Conservation (phyloP, 2,329 filamentous ascomycete species). For the Fusarium decemcellulare region DNA sequence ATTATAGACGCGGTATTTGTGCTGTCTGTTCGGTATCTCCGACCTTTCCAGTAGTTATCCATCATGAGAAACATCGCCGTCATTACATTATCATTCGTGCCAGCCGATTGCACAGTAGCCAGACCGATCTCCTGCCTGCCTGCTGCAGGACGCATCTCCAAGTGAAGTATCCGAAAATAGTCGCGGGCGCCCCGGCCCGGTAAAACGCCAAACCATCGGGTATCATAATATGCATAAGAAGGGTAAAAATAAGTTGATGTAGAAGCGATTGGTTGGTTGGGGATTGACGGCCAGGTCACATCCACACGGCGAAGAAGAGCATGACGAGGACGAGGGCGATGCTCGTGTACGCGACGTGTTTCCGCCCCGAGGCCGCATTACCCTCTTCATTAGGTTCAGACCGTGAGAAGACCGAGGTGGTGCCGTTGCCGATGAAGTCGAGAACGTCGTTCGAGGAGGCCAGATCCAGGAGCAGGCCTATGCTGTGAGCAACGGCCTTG, state of each 20-base stretch:
- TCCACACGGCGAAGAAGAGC: slow-evolving; percentile 48
- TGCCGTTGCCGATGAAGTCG: slow-evolving; percentile 90
- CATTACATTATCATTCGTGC: slow-evolving; percentile 45
- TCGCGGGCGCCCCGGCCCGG: slow-evolving; percentile 39
- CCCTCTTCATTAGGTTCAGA: slow-evolving; percentile 76
- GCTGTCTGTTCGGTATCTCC: not conserved
- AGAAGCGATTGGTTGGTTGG: not conserved
- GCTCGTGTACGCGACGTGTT: slow-evolving; percentile 47
- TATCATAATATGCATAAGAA: slow-evolving; percentile 43
- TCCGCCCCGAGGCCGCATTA: slow-evolving; percentile 65
- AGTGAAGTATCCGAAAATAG: slow-evolving; percentile 10
- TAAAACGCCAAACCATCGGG: slow-evolving; percentile 45
- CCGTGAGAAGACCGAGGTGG: slow-evolving; percentile 87
- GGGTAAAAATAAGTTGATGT: slow-evolving; percentile 15
- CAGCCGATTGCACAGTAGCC: slow-evolving; percentile 27
- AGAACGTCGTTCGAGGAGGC: slow-evolving; percentile 84
- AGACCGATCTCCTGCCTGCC: not conserved
- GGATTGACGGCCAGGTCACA: slow-evolving; percentile 22
- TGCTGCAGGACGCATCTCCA: slow-evolving; percentile 21
- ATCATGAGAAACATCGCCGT: slow-evolving; percentile 37
- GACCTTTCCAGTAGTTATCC: not conserved
- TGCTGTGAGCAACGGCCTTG: slow-evolving; percentile 83
- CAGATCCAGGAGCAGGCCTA: slow-evolving; percentile 88
- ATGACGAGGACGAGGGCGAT: slow-evolving; percentile 48
- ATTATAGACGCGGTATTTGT: not conserved